Evolutionary conservation across 805 yeast genomes (phyloP).

Genomic region (Candida caryicola): DNA sequence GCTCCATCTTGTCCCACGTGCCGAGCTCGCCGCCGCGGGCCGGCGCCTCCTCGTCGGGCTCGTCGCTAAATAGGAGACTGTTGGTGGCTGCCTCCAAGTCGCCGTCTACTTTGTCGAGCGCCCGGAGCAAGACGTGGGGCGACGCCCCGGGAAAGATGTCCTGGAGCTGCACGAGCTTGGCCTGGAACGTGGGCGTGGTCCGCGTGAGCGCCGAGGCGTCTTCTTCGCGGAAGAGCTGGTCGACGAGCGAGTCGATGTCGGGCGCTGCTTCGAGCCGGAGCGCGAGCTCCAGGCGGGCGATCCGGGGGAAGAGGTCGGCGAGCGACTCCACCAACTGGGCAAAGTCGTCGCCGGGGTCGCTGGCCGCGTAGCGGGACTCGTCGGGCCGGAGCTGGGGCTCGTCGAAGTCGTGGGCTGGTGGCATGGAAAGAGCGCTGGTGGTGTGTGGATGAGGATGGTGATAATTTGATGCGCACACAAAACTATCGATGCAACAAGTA

Average conservation of each 20-base stretch:
- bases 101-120: conserved; percentile 26
- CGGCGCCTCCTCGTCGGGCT: background rate
- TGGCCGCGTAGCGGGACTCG: too few species aligned
- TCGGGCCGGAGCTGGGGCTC: too few species aligned
- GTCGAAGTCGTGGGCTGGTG: too few species aligned
- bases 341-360: conserved; percentile 8
- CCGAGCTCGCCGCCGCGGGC: background rate
- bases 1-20: background rate
- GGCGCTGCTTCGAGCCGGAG: conserved; percentile 22
- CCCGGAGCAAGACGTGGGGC: conserved; percentile 22
- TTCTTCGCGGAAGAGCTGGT: conserved; percentile 16
- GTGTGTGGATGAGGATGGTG: too few species aligned
- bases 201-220: background rate
- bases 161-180: conserved; percentile 17
- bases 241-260: conserved; percentile 23
- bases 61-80: conserved; percentile 7
- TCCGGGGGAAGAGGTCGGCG: conserved; percentile 26
- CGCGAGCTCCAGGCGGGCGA: conserved; percentile 25
- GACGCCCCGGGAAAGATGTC: conserved; percentile 48
- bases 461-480: too few species aligned
- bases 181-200: background rate
- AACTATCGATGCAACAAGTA: too few species aligned
- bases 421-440: too few species aligned
- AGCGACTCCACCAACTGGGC: conserved; percentile 18
- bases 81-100: conserved; percentile 29